A percentile compares a stretch with the other conserved stretches of the same genome.
phyloP scores from a whole-genome alignment of 176 grass and related monocot species.

The Bothriochloa decipiens region DNA sequence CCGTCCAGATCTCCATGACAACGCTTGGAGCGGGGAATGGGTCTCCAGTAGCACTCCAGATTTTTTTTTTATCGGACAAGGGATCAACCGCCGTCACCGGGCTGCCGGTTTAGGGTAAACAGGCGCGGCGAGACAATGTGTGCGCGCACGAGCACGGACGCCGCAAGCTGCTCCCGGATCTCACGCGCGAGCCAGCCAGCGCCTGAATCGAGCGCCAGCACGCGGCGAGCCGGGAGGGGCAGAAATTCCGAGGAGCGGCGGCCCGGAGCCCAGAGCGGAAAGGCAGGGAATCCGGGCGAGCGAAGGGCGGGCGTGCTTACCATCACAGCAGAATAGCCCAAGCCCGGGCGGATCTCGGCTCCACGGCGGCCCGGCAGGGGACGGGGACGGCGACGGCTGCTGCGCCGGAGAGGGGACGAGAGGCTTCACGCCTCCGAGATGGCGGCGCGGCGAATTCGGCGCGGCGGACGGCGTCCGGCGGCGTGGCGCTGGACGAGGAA shows the following conservation, averaged over 20 bases:
- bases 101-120: neutral
- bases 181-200: neutral
- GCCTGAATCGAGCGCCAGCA: neutral
- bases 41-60: conserved; percentile 3
- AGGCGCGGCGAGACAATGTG: neutral
- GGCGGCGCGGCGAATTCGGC: neutral
- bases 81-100: conserved; percentile 1
- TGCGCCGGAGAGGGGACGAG: neutral
- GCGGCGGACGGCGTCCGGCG: conserved; percentile 18
- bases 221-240: neutral
- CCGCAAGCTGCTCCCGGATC: neutral
- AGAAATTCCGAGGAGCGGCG: neutral
- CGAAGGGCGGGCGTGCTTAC: conserved; percentile 42
- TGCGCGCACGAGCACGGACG: neutral
- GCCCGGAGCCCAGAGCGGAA: neutral
- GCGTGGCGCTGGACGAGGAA: neutral
- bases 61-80: neutral
- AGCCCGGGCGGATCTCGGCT: conserved; percentile 46
- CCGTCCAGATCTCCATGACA: conserved; percentile 16
- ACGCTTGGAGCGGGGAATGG: neutral
- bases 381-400: neutral
- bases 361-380: conserved; percentile 37
- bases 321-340: conserved; percentile 40
- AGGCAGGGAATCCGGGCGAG: conserved; percentile 8
- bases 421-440: neutral